Conservation (phyloP, 345 rosid genomes). For the Geranium brycei region DNA sequence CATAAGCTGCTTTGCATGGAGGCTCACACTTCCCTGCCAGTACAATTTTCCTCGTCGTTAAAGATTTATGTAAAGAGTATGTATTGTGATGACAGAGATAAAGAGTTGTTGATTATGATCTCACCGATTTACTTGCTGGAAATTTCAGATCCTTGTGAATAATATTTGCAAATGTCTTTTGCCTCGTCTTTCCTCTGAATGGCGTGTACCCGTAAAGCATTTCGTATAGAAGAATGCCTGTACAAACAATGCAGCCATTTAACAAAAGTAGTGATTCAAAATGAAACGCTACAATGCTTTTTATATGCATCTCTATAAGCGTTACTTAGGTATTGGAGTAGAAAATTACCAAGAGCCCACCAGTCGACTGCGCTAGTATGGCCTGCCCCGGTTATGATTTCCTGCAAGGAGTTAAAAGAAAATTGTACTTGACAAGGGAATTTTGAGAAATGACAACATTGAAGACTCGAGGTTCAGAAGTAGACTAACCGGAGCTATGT, state of each 20-base stretch:
- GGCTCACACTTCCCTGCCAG: constrained; percentile 22
- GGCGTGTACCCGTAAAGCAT: constrained; percentile 98
- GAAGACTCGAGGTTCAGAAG: background rate
- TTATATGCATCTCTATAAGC: too few species aligned
- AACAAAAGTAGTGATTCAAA: background rate
- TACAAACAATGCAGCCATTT: background rate
- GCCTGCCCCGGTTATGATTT: constrained; percentile 77
- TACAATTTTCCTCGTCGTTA: background rate
- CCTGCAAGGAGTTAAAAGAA: constrained; percentile 29
- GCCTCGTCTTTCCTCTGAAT: constrained; percentile 88
- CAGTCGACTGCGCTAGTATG: constrained; percentile 97
- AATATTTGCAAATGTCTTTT: constrained; percentile 80
- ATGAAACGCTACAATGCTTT: too few species aligned
- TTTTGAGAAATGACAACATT: too few species aligned
- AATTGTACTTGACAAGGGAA: too few species aligned
- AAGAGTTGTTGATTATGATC: background rate
- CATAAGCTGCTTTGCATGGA: constrained; percentile 66
- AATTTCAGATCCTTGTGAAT: constrained; percentile 82
- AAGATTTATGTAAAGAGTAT: too few species aligned
- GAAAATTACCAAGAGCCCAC: constrained; percentile 88
- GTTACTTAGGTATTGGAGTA: background rate
- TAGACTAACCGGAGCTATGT: constrained; percentile 78
- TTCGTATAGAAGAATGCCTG: constrained; percentile 80
- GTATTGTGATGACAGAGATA: too few species aligned
- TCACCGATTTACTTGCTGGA: constrained; percentile 55